Evolutionary conservation across 495 filamentous ascomycete species (phyloP).

Genomic region (Annulohypoxylon bovei): DNA sequence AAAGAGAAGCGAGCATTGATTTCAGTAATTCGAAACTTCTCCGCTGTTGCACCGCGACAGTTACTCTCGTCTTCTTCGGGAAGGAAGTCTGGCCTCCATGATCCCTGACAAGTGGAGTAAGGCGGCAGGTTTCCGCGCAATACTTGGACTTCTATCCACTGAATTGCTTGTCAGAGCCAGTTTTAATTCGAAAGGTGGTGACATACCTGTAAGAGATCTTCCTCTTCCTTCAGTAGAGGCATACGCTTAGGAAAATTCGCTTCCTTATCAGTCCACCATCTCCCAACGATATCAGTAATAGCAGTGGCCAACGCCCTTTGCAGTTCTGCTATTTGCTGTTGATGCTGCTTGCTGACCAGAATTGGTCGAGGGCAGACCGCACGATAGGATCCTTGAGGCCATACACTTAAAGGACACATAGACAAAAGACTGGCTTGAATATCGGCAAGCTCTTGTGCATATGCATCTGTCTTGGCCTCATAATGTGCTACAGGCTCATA

Average conservation of each 20-base stretch:
- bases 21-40: conserved; percentile 5
- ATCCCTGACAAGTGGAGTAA: background rate
- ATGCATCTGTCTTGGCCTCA: background rate
- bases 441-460: background rate
- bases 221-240: conserved; percentile 3
- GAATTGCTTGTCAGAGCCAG: background rate
- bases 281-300: background rate
- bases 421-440: background rate
- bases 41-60: background rate
- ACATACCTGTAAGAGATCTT: background rate
- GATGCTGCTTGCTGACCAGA: background rate
- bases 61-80: background rate
- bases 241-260: conserved; percentile 1
- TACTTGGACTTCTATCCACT: conserved; percentile 2
- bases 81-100: conserved; percentile 8
- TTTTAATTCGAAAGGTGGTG: background rate
- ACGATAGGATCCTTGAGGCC: background rate
- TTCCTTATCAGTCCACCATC: conserved; percentile 6
- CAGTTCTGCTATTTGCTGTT: background rate
- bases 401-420: background rate
- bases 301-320: background rate
- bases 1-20: conserved; percentile 10
- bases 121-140: background rate
- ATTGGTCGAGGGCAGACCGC: background rate
- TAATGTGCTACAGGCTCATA: background rate